These are phyloP conservation scores for Psidium friedrichsthalianum DNA, from an alignment of 345 rosid genomes.

Conservation along the genomic window DNA sequence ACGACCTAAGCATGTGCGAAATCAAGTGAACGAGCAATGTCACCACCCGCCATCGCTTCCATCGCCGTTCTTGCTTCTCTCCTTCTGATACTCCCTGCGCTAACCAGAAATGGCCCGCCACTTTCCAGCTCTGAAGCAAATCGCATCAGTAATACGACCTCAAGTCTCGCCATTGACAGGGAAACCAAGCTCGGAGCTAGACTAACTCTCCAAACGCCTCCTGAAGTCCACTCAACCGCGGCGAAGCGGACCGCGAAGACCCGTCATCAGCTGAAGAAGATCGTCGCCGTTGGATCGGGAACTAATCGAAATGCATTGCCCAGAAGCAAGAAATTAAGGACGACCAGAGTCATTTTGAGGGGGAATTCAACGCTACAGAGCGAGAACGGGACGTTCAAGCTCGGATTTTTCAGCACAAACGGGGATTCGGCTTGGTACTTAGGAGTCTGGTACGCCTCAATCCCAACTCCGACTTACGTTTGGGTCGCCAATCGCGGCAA, in stretches of 20 bases:
- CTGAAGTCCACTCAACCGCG: neutral
- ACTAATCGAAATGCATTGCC: neutral
- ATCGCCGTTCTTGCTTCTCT: neutral
- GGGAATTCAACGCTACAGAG: conserved; percentile 24
- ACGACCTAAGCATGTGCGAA: neutral
- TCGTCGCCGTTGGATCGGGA: neutral
- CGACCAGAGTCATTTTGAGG: conserved; percentile 13
- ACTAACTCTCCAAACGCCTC: neutral
- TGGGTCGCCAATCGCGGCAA: conserved; percentile 82
- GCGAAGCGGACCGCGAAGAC: neutral
- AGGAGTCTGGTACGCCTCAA: conserved; percentile 56
- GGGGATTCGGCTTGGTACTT: conserved; percentile 54
- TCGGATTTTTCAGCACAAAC: conserved; percentile 62
- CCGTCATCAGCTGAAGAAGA: neutral
- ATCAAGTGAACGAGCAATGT: neutral
- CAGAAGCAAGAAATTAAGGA: conserved; percentile 9
- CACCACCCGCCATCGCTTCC: neutral
- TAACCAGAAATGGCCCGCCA: neutral
- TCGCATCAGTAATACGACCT: neutral
- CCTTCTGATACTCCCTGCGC: neutral
- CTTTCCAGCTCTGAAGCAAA: neutral
- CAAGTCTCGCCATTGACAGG: neutral
- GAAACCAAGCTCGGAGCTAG: neutral
- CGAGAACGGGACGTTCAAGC: conserved; percentile 22
- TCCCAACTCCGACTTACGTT: conserved; percentile 29